Conservation (phyloP, 345 rosid species). For the Aquilaria malaccensis region DNA sequence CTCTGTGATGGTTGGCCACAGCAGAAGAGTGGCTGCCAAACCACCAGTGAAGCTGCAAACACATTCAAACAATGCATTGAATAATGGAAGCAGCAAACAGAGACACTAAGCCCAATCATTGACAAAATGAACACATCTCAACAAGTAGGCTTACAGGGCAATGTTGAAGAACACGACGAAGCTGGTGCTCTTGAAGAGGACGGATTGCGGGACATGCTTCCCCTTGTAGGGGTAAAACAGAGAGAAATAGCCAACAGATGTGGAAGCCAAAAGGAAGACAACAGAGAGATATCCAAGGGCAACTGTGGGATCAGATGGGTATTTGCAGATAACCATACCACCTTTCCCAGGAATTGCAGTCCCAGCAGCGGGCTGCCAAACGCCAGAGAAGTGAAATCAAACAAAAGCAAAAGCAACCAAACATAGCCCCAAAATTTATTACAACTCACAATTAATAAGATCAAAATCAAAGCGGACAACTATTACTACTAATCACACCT, state of each 20-base stretch:
- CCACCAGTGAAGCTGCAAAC: constrained; percentile 47
- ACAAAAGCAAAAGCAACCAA: constrained; percentile 3
- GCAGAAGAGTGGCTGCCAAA: constrained; percentile 42
- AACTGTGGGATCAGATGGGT: constrained; percentile 72
- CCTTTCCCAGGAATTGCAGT: constrained; percentile 53
- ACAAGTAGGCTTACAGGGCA: constrained; percentile 49
- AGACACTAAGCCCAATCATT: background rate
- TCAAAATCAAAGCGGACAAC: background rate
- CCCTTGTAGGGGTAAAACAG: constrained; percentile 74
- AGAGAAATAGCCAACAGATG: constrained; percentile 49
- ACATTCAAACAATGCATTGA: background rate
- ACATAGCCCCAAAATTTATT: no score
- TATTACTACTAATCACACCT: background rate
- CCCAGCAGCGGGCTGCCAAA: constrained; percentile 57
- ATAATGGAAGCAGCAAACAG: background rate
- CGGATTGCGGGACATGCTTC: constrained; percentile 61
- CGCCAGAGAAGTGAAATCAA: background rate
- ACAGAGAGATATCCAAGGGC: constrained; percentile 61
- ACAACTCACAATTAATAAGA: no score
- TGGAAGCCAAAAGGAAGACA: constrained; percentile 42
- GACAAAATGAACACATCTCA: no score
- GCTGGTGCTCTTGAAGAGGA: constrained; percentile 47
- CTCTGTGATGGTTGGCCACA: constrained; percentile 80
- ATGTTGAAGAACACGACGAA: constrained; percentile 65
- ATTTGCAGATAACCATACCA: constrained; percentile 67